Percentiles rank a stretch among this genome's conserved stretches.
Evolutionary conservation across 352 stramenopile genomes (phyloP).

Genomic region (Blastocystis sp.): DNA sequence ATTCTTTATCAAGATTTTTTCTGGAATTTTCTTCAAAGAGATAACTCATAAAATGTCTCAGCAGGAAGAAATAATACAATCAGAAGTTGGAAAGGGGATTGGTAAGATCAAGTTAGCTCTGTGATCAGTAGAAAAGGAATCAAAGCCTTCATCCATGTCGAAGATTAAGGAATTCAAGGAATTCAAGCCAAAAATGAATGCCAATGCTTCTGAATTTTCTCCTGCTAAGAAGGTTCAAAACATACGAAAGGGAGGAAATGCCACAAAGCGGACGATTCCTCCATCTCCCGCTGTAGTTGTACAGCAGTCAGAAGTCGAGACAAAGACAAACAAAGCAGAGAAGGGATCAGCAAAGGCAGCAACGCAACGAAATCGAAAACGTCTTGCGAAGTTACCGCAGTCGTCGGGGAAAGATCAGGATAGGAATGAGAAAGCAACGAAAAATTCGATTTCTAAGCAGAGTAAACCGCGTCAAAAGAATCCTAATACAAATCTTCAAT

Average conservation of each 20-base stretch:
- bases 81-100: neutral
- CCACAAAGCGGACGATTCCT: neutral
- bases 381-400: too few species aligned
- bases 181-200: neutral
- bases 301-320: too few species aligned
- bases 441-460: too few species aligned
- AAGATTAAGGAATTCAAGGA: neutral
- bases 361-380: too few species aligned
- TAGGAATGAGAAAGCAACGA: too few species aligned
- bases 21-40: neutral
- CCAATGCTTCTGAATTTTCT: neutral
- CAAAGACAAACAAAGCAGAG: too few species aligned
- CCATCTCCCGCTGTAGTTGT: neutral
- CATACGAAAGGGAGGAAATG: neutral
- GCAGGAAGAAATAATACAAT: neutral
- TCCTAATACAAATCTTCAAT: too few species aligned
- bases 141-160: neutral
- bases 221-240: neutral
- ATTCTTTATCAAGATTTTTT: conserved; percentile 7
- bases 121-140: neutral
- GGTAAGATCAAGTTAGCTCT: neutral
- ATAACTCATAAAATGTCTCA: neutral
- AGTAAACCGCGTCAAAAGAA: too few species aligned
- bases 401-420: too few species aligned
- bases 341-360: too few species aligned